Base-by-base conservation (phyloP, 495 filamentous ascomycete genomes). In the Aspergillus funiculosus region DNA sequence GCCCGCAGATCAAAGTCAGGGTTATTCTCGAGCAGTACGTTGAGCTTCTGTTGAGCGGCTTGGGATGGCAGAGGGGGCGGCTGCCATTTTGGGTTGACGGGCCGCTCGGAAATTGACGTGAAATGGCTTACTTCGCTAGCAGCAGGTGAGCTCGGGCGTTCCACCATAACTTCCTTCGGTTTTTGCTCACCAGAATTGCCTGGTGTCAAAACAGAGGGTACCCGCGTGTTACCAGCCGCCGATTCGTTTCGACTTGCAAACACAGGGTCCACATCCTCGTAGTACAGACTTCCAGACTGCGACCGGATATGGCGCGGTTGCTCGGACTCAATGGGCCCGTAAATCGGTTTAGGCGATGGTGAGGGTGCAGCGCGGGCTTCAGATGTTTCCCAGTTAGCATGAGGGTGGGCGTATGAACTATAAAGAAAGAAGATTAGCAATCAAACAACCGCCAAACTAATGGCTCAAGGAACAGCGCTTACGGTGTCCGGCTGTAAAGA, bases 231-330 rank as follows among this genome's bases (percentile, higher is more conserved):
- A 37, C 48, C 45, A 27, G 36, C 56, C 27, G 50, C 55, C 4
- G 57, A 48, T 21, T 62, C 61, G 36, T 61, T 62, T 44, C 64
- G 59, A 47, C 73, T 74, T 35, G 70, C 85, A 61, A 96, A 98
- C 29, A 83, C 83, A 17, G 92, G 92, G 45, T 94, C 89, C 14
- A 92, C 83, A 60, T 96, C 92, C 75, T 98, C 92, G 59, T 91
- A 95, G 65, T 96, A 96, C 46, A 76, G 64, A 32, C 73, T 72
- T 7, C 46, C 46, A 25, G 76, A 74, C 19, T 59, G 64, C 13
- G 58, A 59, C 37, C 77, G 61, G 32, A 57, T 61, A 64, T 76
- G 66, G 18, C 29, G 60, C 25, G 31, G 47, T 7, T 46, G 29
- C 34, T 31, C 17, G 27, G 24, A 17, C 10, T 28, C 27, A 20